Percentiles rank a stretch among this genome's conserved stretches.
Conservation (phyloP, 1,139 yeast species). For the Candida glucosophila region DNA sequence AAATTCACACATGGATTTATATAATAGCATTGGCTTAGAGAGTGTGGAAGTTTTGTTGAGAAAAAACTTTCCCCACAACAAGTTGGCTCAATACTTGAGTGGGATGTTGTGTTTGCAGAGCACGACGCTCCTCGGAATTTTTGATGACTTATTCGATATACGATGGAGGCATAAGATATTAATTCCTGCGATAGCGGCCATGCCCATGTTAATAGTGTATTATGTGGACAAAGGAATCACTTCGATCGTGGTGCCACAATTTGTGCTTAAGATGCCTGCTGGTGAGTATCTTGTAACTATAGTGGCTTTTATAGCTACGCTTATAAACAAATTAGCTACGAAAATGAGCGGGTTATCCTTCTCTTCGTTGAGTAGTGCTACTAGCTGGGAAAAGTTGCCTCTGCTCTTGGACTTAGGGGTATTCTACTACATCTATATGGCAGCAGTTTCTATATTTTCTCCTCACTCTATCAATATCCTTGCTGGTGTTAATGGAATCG, state of each 20-base stretch:
- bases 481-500: constrained; percentile 95
- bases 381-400: constrained; percentile 20
- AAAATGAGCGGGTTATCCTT: constrained; percentile 30
- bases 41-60: constrained; percentile 11
- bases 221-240: constrained; percentile 94
- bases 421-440: constrained; percentile 83
- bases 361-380: constrained; percentile 26
- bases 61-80: constrained; percentile 69
- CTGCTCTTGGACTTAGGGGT: constrained; percentile 66
- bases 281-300: constrained; percentile 14
- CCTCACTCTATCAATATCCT: constrained; percentile 95
- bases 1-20: constrained; percentile 28
- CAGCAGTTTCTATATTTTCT: constrained; percentile 81
- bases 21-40: constrained; percentile 13
- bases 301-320: constrained; percentile 15
- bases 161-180: constrained; percentile 97
- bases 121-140: constrained; percentile 77
- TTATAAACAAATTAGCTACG: constrained; percentile 28
- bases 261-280: constrained; percentile 33
- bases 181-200: constrained; percentile 87
- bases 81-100: constrained; percentile 77
- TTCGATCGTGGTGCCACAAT: constrained; percentile 75
- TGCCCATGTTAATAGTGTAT: constrained; percentile 85
- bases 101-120: constrained; percentile 78
- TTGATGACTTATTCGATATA: constrained; percentile 91